phyloP scores from a whole-genome alignment of 306 rosid species.

The Quercus gilva region DNA sequence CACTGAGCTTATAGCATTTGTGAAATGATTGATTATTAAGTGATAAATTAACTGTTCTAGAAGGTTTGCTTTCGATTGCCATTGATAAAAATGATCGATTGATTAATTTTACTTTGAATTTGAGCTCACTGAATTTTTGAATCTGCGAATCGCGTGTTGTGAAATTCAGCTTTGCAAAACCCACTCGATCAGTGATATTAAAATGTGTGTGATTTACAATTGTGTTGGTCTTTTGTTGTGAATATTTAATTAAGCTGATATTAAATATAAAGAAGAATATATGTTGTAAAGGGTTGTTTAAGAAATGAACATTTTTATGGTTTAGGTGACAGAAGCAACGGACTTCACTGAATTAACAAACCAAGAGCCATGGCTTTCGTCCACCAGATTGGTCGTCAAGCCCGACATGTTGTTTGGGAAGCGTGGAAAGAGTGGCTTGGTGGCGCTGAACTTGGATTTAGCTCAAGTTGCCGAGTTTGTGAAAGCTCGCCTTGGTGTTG shows the following conservation, averaged over 20 bases:
- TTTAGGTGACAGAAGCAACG: constrained; percentile 59
- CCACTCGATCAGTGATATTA: background rate
- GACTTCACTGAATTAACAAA: constrained; percentile 63
- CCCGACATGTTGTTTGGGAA: constrained; percentile 89
- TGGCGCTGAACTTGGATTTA: constrained; percentile 65
- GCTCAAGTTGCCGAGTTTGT: constrained; percentile 80
- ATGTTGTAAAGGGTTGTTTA: background rate
- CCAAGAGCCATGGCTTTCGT: constrained; percentile 66
- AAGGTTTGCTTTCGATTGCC: no score
- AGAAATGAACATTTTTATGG: background rate
- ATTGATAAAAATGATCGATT: no score
- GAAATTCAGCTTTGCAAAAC: no score
- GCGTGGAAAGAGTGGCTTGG: constrained; percentile 89
- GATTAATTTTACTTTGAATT: no score
- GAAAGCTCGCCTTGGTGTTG: constrained; percentile 63
- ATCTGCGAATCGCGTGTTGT: no score
- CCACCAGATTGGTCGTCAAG: constrained; percentile 68
- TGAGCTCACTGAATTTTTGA: no score
- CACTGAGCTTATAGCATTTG: no score
- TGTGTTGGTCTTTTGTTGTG: background rate
- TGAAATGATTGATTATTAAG: no score
- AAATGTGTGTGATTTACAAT: background rate
- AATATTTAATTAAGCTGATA: background rate
- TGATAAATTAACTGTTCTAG: no score
- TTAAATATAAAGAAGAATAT: background rate